A percentile compares a stretch with the other conserved stretches of the same genome.
These are phyloP conservation scores for Sugiyamaella marilandica DNA, from an alignment of 805 yeast species.

Conservation along the genomic window DNA sequence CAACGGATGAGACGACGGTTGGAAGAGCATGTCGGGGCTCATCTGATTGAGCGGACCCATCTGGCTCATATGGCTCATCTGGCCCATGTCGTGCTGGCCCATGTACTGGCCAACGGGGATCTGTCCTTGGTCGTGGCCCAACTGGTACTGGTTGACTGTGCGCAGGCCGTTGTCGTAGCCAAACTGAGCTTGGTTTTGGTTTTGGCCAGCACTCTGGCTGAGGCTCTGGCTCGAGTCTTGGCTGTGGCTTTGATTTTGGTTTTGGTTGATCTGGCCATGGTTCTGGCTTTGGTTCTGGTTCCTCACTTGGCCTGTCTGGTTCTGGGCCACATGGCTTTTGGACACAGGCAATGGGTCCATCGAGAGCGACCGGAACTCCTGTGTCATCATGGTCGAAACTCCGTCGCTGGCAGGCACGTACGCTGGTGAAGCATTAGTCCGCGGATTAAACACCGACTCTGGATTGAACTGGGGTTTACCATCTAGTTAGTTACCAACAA, in stretches of 20 bases:
- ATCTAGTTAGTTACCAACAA: not conserved
- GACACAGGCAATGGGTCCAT: not conserved
- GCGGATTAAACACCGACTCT: slow-evolving; percentile 16
- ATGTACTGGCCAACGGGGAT: too few species aligned
- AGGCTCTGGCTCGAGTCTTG: not conserved
- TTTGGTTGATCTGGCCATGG: not conserved
- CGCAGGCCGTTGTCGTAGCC: too few species aligned
- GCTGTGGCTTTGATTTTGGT: not conserved
- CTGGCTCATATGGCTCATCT: not conserved
- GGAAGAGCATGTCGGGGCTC: slow-evolving; percentile 16
- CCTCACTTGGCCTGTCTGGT: too few species aligned
- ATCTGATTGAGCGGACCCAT: not conserved
- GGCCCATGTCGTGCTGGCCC: not conserved
- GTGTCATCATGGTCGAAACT: not conserved
- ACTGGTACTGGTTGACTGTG: too few species aligned
- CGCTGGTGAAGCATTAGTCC: not conserved
- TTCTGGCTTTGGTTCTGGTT: not conserved
- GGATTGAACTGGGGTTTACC: slow-evolving; percentile 14
- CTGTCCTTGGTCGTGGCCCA: too few species aligned
- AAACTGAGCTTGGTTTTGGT: not conserved
- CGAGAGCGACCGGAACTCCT: slow-evolving; percentile 7
- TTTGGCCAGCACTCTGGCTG: not conserved
- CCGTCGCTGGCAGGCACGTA: not conserved
- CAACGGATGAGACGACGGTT: slow-evolving; percentile 35
- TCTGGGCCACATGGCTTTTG: too few species aligned